phyloP scores from a whole-genome alignment of 768 basidiomycete genomes.

The Chlorophyllum brunneum region DNA sequence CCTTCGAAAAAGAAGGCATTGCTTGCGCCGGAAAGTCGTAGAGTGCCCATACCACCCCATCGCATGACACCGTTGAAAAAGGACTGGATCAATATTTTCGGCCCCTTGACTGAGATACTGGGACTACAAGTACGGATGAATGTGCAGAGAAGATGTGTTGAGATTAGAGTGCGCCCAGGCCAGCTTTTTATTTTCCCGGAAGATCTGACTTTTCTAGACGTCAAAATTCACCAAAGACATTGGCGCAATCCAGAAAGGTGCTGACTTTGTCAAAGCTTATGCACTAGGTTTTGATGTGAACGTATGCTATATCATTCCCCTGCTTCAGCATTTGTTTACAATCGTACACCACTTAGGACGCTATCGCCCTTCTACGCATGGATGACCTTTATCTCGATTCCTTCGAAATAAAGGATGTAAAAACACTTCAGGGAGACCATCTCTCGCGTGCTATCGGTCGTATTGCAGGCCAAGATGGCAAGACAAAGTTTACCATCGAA shows the following conservation, averaged over 20 bases:
- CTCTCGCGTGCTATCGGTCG: slow-evolving; percentile 98
- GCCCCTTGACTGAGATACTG: slow-evolving; percentile 91
- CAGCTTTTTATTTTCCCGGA: not conserved
- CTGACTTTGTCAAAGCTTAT: slow-evolving; percentile 95
- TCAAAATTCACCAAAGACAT: slow-evolving; percentile 93
- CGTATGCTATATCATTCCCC: slow-evolving; percentile 35
- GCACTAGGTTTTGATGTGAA: slow-evolving; percentile 94
- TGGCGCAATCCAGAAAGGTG: slow-evolving; percentile 92
- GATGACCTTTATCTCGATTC: slow-evolving; percentile 98
- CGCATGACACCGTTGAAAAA: slow-evolving; percentile 96
- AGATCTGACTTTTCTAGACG: slow-evolving; percentile 47
- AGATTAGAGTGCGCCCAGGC: slow-evolving; percentile 72
- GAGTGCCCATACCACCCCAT: slow-evolving; percentile 92
- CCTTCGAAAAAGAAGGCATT: slow-evolving; percentile 45
- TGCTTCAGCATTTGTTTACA: not conserved
- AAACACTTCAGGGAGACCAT: slow-evolving; percentile 96
- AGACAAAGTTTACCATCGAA: slow-evolving; percentile 98
- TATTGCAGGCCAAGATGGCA: slow-evolving; percentile 97
- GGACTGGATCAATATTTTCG: slow-evolving; percentile 94
- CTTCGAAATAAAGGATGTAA: slow-evolving; percentile 99
- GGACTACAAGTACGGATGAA: slow-evolving; percentile 98
- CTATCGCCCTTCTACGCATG: slow-evolving; percentile 89
- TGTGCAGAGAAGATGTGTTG: slow-evolving; percentile 81
- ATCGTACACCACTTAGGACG: slow-evolving; percentile 58
- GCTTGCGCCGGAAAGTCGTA: slow-evolving; percentile 80